Percentiles rank a stretch among this genome's conserved stretches.
phyloP scores from a whole-genome alignment of 805 yeast species.

The Pichia thaimueangensis region DNA sequence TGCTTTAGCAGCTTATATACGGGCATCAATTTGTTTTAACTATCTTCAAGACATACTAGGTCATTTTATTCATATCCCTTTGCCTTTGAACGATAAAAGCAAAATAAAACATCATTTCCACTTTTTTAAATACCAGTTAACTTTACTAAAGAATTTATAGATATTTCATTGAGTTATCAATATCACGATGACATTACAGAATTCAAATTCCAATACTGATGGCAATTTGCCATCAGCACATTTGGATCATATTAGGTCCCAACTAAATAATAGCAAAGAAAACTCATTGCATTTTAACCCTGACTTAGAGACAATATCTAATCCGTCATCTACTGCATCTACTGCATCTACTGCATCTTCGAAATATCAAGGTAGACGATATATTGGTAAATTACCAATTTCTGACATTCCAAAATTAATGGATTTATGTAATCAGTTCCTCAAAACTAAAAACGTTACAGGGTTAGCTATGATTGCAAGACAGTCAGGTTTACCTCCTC shows the following conservation, averaged over 20 bases:
- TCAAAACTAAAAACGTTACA: constrained; percentile 57
- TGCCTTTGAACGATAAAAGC: no score
- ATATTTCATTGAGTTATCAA: no score
- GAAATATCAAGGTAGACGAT: constrained; percentile 21
- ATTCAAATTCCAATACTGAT: no score
- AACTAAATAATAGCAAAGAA: not conserved
- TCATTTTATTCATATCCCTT: no score
- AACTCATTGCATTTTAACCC: not conserved
- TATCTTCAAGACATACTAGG: no score
- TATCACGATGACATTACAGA: not conserved
- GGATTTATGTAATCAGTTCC: constrained; percentile 47
- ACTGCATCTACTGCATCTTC: constrained; percentile 10
- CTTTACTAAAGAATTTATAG: constrained; percentile 3
- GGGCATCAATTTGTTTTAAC: no score
- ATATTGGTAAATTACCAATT: constrained; percentile 37
- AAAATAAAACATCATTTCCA: no score
- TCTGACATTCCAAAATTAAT: constrained; percentile 44
- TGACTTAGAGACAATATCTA: no score
- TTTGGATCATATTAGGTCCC: not conserved
- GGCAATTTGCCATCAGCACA: no score
- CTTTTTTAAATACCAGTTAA: not conserved
- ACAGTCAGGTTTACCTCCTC: constrained; percentile 80
- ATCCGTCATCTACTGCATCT: constrained; percentile 8
- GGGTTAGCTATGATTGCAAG: constrained; percentile 77
- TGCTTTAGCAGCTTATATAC: no score